Conservation (phyloP, 2,329 filamentous ascomycete genomes). For the Aphanoascus verrucosus region DNA sequence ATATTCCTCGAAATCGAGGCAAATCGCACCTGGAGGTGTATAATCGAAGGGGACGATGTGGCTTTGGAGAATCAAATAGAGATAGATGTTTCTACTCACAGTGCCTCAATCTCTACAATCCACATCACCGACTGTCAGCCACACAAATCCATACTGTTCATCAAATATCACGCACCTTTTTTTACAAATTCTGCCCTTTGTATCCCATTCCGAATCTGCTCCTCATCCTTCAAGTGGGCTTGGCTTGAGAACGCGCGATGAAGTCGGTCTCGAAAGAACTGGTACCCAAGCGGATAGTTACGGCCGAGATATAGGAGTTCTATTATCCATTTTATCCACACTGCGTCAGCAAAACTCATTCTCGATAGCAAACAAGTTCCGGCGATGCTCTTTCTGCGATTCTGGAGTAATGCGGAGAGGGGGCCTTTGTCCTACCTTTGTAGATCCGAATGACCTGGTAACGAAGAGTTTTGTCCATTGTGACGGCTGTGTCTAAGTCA, state of each 20-base stretch:
- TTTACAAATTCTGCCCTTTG: conserved; percentile 75
- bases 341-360: no score
- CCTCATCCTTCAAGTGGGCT: conserved; percentile 57
- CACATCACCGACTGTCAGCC: neutral
- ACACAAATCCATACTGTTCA: neutral
- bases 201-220: conserved; percentile 65
- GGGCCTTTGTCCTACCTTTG: conserved; percentile 52
- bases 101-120: conserved; percentile 67
- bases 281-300: conserved; percentile 75
- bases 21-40: neutral
- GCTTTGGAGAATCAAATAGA: neutral
- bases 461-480: conserved; percentile 51
- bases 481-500: neutral
- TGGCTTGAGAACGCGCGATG: conserved; percentile 79
- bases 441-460: conserved; percentile 75
- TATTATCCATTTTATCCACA: conserved; percentile 27
- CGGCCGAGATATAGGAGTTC: conserved; percentile 75
- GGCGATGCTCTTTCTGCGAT: neutral
- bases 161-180: conserved; percentile 53
- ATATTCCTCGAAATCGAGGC: neutral
- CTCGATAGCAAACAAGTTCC: neutral
- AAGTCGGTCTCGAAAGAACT: conserved; percentile 68
- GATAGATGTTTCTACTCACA: conserved; percentile 51
- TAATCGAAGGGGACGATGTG: neutral
- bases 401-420: neutral